phyloP scores from a whole-genome alignment of 768 basidiomycete species.

The Calvatia gigantea region DNA sequence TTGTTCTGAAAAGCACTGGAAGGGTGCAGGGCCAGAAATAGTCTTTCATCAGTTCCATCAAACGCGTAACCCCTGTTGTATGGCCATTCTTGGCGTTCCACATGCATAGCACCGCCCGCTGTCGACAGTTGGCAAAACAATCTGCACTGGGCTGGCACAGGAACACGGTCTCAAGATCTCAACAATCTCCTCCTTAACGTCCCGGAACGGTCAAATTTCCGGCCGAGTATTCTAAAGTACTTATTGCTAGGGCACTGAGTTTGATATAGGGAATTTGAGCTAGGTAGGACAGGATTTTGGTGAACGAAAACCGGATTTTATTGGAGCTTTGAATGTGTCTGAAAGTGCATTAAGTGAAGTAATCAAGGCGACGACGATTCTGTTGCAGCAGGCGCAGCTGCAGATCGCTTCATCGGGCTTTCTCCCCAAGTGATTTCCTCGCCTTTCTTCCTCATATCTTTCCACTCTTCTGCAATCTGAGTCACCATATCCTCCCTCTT shows the following conservation, averaged over 20 bases:
- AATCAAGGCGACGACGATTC: slow-evolving; percentile 9
- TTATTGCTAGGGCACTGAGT: too few species aligned
- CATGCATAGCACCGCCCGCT: neutral
- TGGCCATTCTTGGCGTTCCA: neutral
- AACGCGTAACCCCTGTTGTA: neutral
- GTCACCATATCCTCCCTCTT: slow-evolving; percentile 37
- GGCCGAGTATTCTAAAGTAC: too few species aligned
- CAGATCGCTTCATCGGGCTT: neutral
- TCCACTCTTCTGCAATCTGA: slow-evolving; percentile 30
- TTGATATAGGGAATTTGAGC: neutral
- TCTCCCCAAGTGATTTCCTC: slow-evolving; percentile 20
- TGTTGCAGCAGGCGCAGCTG: neutral
- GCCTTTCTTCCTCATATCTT: slow-evolving; percentile 30
- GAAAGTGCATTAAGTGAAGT: neutral
- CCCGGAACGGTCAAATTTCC: too few species aligned
- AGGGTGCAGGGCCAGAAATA: too few species aligned
- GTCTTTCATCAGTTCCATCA: neutral
- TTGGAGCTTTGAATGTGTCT: too few species aligned
- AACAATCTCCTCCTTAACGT: too few species aligned
- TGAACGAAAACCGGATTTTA: too few species aligned
- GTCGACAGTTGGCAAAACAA: too few species aligned
- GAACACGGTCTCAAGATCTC: too few species aligned
- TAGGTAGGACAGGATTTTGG: too few species aligned
- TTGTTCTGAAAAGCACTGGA: neutral
- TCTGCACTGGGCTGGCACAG: too few species aligned